Percentiles rank a stretch among this genome's conserved stretches.
Evolutionary conservation across 2,329 filamentous ascomycete genomes (phyloP).

Genomic region (Waltergamsia citrina): DNA sequence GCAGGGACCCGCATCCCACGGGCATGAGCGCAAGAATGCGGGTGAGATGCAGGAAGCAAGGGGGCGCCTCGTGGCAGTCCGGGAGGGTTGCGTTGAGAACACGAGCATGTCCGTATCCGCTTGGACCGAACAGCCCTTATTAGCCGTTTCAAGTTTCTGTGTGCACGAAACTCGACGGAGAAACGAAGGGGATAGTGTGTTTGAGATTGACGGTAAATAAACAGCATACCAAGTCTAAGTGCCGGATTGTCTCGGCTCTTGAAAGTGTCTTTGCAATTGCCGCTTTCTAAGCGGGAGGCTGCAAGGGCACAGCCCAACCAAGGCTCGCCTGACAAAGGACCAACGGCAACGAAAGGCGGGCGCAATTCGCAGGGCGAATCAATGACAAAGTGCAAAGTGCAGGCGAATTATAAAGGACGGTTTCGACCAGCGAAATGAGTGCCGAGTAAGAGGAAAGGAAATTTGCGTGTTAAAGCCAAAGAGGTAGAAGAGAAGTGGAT

Average conservation of each 20-base stretch:
- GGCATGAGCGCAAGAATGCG: background rate
- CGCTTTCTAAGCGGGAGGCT: background rate
- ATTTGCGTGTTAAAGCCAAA: background rate
- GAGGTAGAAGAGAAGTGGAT: slow-evolving; percentile 8
- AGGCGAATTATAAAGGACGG: background rate
- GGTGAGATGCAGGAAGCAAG: too few relatives aligned
- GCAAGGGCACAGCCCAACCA: too few relatives aligned
- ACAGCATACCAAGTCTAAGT: too few relatives aligned
- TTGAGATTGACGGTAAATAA: background rate
- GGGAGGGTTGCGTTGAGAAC: too few relatives aligned
- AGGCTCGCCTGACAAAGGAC: background rate
- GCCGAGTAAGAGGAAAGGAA: slow-evolving; percentile 1
- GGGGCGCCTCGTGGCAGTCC: too few relatives aligned
- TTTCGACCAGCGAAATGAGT: background rate
- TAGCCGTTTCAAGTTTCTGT: too few relatives aligned
- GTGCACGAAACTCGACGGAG: too few relatives aligned
- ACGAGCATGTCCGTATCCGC: too few relatives aligned
- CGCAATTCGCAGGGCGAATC: slow-evolving; percentile 2
- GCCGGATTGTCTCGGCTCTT: too few relatives aligned
- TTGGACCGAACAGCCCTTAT: too few relatives aligned
- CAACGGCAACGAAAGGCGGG: background rate
- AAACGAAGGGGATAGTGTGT: too few relatives aligned
- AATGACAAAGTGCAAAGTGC: slow-evolving; percentile 5
- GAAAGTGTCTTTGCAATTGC: background rate
- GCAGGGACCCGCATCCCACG: too few relatives aligned